A percentile compares a stretch with the other conserved stretches of the same genome.
Conservation (phyloP, 495 filamentous ascomycete species). For the Penicillium chermesinum region DNA sequence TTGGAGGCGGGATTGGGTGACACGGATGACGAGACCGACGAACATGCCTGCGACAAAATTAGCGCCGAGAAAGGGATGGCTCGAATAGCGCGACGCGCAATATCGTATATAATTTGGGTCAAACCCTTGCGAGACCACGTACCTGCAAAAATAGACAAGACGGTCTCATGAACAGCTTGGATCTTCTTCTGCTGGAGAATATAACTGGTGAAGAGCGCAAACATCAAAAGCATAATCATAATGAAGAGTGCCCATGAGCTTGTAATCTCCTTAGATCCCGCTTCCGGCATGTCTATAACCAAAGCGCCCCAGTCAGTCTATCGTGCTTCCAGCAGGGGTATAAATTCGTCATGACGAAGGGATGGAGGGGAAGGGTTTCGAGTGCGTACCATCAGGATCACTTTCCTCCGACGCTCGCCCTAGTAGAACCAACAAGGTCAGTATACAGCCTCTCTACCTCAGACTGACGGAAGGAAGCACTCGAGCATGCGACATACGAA, state of each 20-base stretch:
- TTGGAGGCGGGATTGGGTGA: constrained; percentile 76
- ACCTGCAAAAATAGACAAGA: constrained; percentile 97
- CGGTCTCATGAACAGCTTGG: constrained; percentile 95
- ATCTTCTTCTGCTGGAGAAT: constrained; percentile 91
- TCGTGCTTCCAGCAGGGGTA: not conserved
- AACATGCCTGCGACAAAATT: constrained; percentile 70
- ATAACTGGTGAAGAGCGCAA: constrained; percentile 95
- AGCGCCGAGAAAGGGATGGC: not conserved
- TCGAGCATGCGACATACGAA: too few relatives aligned
- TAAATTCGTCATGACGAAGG: constrained; percentile 3
- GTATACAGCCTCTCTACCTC: constrained; percentile 2
- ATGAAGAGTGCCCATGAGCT: constrained; percentile 97
- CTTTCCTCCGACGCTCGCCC: constrained; percentile 38
- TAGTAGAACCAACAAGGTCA: constrained; percentile 18
- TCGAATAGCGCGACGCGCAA: too few relatives aligned
- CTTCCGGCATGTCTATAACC: constrained; percentile 48
- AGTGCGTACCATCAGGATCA: constrained; percentile 49
- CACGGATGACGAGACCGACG: constrained; percentile 81
- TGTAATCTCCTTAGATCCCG: constrained; percentile 80
- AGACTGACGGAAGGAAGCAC: too few relatives aligned
- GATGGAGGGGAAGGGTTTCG: constrained; percentile 5
- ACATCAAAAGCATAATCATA: constrained; percentile 84
- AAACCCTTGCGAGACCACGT: constrained; percentile 30
- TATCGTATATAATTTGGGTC: too few relatives aligned
- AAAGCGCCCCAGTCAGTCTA: constrained; percentile 17